Base-by-base conservation (phyloP, 805 yeast genomes). In the Ogataea zsoltii region DNA sequence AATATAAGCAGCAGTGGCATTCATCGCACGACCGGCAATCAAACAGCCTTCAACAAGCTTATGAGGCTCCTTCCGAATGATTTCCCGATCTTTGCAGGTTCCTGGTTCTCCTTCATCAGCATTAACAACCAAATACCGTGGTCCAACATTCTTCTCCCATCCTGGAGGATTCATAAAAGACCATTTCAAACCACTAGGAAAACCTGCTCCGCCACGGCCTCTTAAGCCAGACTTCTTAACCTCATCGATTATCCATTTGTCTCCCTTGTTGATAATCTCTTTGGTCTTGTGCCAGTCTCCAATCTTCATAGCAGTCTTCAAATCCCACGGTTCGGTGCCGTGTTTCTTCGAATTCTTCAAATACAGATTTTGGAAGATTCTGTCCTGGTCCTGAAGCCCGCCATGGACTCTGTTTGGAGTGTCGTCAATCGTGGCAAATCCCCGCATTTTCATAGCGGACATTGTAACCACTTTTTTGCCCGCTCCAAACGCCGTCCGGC, bases 81-180 rank as follows among this genome's bases (percentile, higher is more conserved):
- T 88, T 68, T 88, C 96, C 65, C 96, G 79, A 68, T 88, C 96
- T 71, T 88, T 88, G 69, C 96, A 88, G 41, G 96, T 88, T 50
- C 96, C 96, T 12, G 96, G 96, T 69, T 88, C 96, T 58, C 96
- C 96, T 71, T 88, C 96, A 72, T 88, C 96, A 45, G 96, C 96
- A 67, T 88, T 88, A 59, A 88, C 89, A 39, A 88, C 95, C 56
- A 88, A 76, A 65, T 87, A 87, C 61, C 96, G 79, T 50, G 96
- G 94, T n/a, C 96, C 96, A 13, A 70, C 70, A 69, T 88, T 88
- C 63, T 88, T 88, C 51, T 88, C 95, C 96, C 96, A 88, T 48
- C 94, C 94, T 44, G 96, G 96, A 37, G 96, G 96, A 70, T 88
- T 88, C 96, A 88, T 88, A 65, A 88, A 88, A 18, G 94, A 85